These are phyloP conservation scores for Solanum sejunctum DNA, from an alignment of 257 asterid genomes.

Conservation along the genomic window DNA sequence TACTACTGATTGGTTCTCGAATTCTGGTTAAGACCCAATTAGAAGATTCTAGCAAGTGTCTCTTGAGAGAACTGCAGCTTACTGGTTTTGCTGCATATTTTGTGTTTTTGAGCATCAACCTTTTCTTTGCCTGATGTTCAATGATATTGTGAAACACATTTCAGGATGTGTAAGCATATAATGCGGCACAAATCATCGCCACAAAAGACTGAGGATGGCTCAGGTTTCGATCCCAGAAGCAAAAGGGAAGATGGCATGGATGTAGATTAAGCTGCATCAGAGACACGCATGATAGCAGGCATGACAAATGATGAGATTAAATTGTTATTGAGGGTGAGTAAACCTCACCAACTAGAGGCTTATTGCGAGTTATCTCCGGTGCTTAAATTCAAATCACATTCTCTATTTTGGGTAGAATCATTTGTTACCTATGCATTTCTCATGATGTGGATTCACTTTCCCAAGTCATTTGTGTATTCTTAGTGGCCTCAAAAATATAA, in stretches of 20 bases:
- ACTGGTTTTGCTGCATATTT: neutral
- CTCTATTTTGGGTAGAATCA: neutral
- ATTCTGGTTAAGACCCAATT: neutral
- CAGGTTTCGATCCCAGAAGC: constrained; percentile 25
- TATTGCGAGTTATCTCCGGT: neutral
- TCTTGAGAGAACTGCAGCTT: neutral
- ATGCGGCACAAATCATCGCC: constrained; percentile 28
- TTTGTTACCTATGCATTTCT: neutral
- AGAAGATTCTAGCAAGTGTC: neutral
- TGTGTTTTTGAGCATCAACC: neutral
- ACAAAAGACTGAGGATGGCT: constrained; percentile 16
- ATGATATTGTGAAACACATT: constrained; percentile 6
- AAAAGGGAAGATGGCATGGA: constrained; percentile 41
- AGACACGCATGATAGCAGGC: neutral
- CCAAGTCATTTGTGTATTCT: neutral
- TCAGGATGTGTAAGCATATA: constrained; percentile 65
- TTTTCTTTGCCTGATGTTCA: neutral
- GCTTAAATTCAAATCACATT: neutral
- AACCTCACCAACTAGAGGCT: neutral
- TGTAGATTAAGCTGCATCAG: constrained; percentile 26
- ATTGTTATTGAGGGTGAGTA: neutral
- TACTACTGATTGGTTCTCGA: neutral
- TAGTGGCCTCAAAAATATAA: neutral
- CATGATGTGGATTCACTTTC: neutral
- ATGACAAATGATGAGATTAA: neutral